Percentiles rank a stretch among this genome's conserved stretches.
Evolutionary conservation across 208 protist genomes (phyloP).

Genomic region (Crithidia mellificae): DNA sequence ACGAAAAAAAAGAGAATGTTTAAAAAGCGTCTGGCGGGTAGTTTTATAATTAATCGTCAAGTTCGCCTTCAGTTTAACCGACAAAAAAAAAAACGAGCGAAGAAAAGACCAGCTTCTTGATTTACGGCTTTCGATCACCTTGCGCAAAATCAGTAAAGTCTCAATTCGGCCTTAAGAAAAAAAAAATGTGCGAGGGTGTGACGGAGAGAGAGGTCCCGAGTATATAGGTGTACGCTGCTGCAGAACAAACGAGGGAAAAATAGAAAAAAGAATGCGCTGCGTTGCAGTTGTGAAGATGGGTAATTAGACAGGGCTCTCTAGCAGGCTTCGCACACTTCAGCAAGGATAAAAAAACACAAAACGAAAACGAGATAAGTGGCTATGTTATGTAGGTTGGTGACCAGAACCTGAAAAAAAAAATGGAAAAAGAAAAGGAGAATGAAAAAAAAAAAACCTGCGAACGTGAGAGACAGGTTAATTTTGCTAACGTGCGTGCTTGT

Average conservation of each 20-base stretch:
- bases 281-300: slow-evolving; percentile 1
- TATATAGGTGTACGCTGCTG: background rate
- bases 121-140: no score
- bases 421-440: background rate
- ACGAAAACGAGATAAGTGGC: background rate
- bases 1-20: background rate
- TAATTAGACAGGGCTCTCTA: background rate
- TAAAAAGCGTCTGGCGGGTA: background rate
- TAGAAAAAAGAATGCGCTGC: no score
- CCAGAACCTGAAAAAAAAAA: background rate
- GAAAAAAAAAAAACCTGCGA: background rate
- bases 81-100: background rate
- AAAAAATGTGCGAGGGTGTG: background rate
- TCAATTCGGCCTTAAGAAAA: background rate
- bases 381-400: background rate
- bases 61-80: background rate
- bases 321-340: no score
- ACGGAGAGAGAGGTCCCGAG: background rate
- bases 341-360: background rate
- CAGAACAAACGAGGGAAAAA: background rate
- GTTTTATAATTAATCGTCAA: background rate
- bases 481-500: no score
- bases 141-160: background rate
- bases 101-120: background rate
- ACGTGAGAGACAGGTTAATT: background rate